Conservation (phyloP, 2,329 filamentous ascomycete genomes). For the Scedosporium dehoogii region DNA sequence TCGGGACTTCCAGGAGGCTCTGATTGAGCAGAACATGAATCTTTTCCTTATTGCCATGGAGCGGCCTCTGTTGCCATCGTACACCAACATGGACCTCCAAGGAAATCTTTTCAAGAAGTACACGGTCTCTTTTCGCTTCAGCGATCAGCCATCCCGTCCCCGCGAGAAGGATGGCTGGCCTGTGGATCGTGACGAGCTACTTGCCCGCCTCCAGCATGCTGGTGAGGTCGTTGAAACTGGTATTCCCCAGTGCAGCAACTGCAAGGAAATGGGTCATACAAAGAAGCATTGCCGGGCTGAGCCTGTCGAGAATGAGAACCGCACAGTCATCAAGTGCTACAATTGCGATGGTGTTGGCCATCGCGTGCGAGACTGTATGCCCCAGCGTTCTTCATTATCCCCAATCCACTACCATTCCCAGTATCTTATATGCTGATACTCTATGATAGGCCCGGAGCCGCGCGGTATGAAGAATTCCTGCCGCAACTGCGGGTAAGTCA, state of each 20-base stretch:
- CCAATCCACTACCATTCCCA: not conserved
- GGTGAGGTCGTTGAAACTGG: constrained; percentile 53
- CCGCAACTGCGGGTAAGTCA: constrained; percentile 53
- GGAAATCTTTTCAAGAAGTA: constrained; percentile 58
- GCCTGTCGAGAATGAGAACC: constrained; percentile 33
- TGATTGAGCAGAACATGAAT: constrained; percentile 43
- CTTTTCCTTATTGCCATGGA: constrained; percentile 56
- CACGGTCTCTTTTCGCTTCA: constrained; percentile 52
- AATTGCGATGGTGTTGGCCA: constrained; percentile 58
- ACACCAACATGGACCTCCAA: constrained; percentile 64
- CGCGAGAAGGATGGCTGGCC: constrained; percentile 54
- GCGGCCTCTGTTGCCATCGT: constrained; percentile 38
- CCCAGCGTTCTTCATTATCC: constrained; percentile 23
- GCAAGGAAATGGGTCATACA: constrained; percentile 53
- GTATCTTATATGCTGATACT: constrained; percentile 6
- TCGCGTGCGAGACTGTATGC: constrained; percentile 58
- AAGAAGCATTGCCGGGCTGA: constrained; percentile 52
- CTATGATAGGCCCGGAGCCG: constrained; percentile 39
- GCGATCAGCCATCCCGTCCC: constrained; percentile 44
- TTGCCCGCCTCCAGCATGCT: constrained; percentile 53
- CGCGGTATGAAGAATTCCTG: constrained; percentile 56
- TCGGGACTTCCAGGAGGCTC: constrained; percentile 46
- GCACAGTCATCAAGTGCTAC: constrained; percentile 45
- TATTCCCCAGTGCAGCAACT: constrained; percentile 53
- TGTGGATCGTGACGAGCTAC: constrained; percentile 44